These are phyloP conservation scores for Asterophora lycoperdoides DNA, from an alignment of 768 basidiomycete species.

Conservation along the genomic window DNA sequence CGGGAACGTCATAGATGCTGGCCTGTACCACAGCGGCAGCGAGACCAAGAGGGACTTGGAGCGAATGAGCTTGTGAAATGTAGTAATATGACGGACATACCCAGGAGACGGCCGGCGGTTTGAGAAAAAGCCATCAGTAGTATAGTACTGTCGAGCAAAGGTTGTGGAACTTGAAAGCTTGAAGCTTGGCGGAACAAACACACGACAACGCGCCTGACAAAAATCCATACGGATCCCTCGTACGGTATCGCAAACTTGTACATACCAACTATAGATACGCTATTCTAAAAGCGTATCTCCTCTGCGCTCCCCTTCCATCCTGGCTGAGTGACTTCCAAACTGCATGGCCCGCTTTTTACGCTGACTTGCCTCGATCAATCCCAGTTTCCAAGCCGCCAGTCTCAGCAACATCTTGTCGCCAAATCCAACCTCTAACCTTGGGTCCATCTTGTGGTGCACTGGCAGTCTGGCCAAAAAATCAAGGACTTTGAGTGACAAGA, in stretches of 20 bases:
- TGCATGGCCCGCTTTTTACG: conserved; percentile 96
- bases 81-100: conserved; percentile 27
- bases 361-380: conserved; percentile 65
- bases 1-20: conserved; percentile 72
- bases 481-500: conserved; percentile 77
- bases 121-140: conserved; percentile 56
- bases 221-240: too few species aligned
- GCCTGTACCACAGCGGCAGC: conserved; percentile 42
- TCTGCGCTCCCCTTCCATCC: conserved; percentile 67
- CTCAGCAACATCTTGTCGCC: conserved; percentile 91
- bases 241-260: too few species aligned
- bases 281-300: conserved; percentile 44
- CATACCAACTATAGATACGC: neutral
- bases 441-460: conserved; percentile 80
- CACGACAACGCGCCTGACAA: too few species aligned
- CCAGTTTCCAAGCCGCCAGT: conserved; percentile 65
- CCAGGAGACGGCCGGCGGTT: conserved; percentile 43
- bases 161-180: conserved; percentile 6
- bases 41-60: conserved; percentile 45
- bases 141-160: conserved; percentile 2
- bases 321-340: conserved; percentile 85
- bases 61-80: neutral
- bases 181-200: conserved; percentile 11
- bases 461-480: conserved; percentile 74
- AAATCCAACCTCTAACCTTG: conserved; percentile 62